phyloP scores from a whole-genome alignment of 2,329 filamentous ascomycete species.

The Botrytis pseudocinerea region DNA sequence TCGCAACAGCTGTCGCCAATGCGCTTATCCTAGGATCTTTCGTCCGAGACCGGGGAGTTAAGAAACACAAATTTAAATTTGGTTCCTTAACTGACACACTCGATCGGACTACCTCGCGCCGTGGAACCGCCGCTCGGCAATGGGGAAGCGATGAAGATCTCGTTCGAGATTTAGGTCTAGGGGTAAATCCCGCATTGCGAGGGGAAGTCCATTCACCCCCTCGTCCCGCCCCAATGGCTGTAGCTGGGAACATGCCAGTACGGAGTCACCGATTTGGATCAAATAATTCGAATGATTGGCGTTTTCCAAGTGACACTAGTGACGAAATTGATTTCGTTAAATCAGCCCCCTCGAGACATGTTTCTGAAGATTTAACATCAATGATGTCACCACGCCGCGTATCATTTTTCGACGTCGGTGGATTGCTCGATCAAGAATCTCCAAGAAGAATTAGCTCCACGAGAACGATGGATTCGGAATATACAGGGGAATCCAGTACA shows the following conservation, averaged over 20 bases:
- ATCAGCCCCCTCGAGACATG: constrained; percentile 29
- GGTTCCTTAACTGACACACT: constrained; percentile 62
- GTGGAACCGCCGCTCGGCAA: constrained; percentile 56
- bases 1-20: constrained; percentile 85
- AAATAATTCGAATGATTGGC: constrained; percentile 32
- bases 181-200: constrained; percentile 56
- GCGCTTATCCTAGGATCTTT: constrained; percentile 89
- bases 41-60: constrained; percentile 83
- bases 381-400: constrained; percentile 57
- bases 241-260: constrained; percentile 33
- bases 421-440: constrained; percentile 61
- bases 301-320: constrained; percentile 39
- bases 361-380: constrained; percentile 38
- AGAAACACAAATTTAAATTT: constrained; percentile 81
- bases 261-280: constrained; percentile 27
- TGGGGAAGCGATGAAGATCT: constrained; percentile 94
- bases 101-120: constrained; percentile 48
- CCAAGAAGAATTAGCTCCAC: constrained; percentile 33
- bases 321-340: constrained; percentile 48
- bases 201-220: constrained; percentile 35
- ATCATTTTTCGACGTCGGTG: constrained; percentile 84
- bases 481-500: constrained; percentile 31
- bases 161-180: constrained; percentile 75
- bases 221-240: constrained; percentile 40
- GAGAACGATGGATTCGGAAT: constrained; percentile 36